phyloP scores from a whole-genome alignment of 495 filamentous ascomycete species.

The Entonaema liquescens region DNA sequence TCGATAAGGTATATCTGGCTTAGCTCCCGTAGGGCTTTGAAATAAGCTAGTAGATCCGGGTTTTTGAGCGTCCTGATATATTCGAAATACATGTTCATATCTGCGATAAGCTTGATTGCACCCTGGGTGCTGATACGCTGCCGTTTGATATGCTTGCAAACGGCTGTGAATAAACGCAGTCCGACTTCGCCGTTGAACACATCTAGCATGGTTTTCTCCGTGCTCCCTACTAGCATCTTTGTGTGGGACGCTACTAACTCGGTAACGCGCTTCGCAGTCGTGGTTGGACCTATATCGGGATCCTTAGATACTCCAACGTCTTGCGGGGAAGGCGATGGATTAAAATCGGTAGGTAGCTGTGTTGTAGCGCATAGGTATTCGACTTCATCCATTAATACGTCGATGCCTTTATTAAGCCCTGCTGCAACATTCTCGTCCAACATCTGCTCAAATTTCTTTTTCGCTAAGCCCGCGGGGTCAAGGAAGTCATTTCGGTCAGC shows the following conservation, averaged over 20 bases:
- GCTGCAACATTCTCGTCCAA: constrained; percentile 96
- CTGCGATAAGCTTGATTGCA: constrained; percentile 90
- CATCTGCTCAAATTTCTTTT: constrained; percentile 99
- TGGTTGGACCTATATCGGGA: constrained; percentile 80
- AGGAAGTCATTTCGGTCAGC: constrained; percentile 94
- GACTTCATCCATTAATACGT: constrained; percentile 97
- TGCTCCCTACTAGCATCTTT: constrained; percentile 88
- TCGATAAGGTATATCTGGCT: constrained; percentile 96
- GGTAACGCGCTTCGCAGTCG: constrained; percentile 81
- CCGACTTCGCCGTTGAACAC: constrained; percentile 99
- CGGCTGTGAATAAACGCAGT: constrained; percentile 82
- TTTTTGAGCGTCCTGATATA: constrained; percentile 86
- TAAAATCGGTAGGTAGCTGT: constrained; percentile 88
- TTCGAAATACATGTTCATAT: constrained; percentile 92
- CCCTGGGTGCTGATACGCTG: constrained; percentile 91
- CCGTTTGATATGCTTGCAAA: constrained; percentile 97
- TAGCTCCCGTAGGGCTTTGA: constrained; percentile 89
- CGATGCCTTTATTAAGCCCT: constrained; percentile 95
- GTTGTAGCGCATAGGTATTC: constrained; percentile 93
- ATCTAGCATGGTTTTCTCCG: constrained; percentile 96
- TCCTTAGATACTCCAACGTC: constrained; percentile 38
- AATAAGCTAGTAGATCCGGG: constrained; percentile 84
- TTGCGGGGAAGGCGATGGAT: constrained; percentile 61
- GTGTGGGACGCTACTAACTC: constrained; percentile 88
- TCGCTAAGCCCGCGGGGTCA: constrained; percentile 87